These are phyloP conservation scores for Stephanodiscus minutulus DNA, from an alignment of 108 stramenopile species.

Conservation along the genomic window DNA sequence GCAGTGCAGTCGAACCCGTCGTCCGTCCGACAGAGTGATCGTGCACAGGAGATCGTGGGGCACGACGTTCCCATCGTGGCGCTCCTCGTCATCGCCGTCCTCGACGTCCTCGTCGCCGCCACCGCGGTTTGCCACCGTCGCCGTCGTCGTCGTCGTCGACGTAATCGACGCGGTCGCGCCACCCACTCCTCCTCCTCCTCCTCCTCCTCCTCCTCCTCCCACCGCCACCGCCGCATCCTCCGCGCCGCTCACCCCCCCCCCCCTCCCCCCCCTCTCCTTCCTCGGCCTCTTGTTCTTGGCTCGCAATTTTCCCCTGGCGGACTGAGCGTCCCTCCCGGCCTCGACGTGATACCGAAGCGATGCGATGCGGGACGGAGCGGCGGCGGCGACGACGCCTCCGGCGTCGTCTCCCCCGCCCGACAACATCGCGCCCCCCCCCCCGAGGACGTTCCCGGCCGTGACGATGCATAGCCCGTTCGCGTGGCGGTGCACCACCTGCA, in stretches of 20 bases:
- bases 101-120: background rate
- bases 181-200: background rate
- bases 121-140: no score
- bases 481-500: slow-evolving; percentile 69
- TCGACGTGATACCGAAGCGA: slow-evolving; percentile 38
- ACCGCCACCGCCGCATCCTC: background rate
- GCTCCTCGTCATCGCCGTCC: background rate
- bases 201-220: background rate
- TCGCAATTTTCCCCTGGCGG: slow-evolving; percentile 47
- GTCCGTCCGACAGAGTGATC: slow-evolving; percentile 29
- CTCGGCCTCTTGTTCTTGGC: slow-evolving; percentile 25
- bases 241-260: no score
- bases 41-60: slow-evolving; percentile 39
- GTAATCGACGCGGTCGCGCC: background rate
- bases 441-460: slow-evolving; percentile 55
- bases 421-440: background rate
- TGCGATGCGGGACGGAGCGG: background rate
- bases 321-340: slow-evolving; percentile 34
- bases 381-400: background rate
- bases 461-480: slow-evolving; percentile 76
- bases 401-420: background rate
- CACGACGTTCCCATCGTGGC: slow-evolving; percentile 41
- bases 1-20: slow-evolving; percentile 49
- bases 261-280: background rate
- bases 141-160: background rate